Conservation (phyloP, 2,329 filamentous ascomycete species). For the Aplosporella prunicola region DNA sequence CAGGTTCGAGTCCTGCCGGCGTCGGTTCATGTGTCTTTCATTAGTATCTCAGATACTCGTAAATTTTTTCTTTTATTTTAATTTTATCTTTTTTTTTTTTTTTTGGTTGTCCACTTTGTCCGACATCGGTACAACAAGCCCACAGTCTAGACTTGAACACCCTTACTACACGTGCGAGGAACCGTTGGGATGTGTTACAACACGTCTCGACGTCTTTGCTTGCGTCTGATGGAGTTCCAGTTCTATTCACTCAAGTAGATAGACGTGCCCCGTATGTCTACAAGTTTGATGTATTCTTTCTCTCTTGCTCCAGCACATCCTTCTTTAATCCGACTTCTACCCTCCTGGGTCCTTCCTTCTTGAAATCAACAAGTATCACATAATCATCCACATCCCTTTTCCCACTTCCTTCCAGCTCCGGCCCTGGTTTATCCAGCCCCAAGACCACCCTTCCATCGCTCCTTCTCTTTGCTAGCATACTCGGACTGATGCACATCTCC, state of each 20-base stretch:
- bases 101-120: too few relatives aligned
- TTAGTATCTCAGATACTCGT: background rate
- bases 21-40: constrained; percentile 13
- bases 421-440: constrained; percentile 45
- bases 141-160: too few relatives aligned
- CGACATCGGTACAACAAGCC: too few relatives aligned
- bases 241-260: too few relatives aligned
- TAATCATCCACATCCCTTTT: constrained; percentile 44
- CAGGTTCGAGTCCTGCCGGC: constrained; percentile 19
- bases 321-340: constrained; percentile 40
- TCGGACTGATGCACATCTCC: constrained; percentile 33
- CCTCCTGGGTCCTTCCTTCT: constrained; percentile 46
- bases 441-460: constrained; percentile 45
- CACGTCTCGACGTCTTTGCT: too few relatives aligned
- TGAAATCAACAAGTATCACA: constrained; percentile 49
- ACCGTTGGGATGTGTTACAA: too few relatives aligned
- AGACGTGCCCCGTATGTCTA: too few relatives aligned
- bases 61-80: too few relatives aligned
- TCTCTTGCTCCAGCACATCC: constrained; percentile 46
- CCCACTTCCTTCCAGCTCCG: constrained; percentile 42
- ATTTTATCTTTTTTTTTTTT: too few relatives aligned
- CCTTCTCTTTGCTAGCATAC: constrained; percentile 27
- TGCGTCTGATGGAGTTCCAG: too few relatives aligned
- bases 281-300: constrained; percentile 48
- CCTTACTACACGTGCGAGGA: too few relatives aligned